These are phyloP conservation scores for Neotropicomus parvogracilis DNA, from an alignment of 1,284 basidiomycete genomes.

Conservation along the genomic window DNA sequence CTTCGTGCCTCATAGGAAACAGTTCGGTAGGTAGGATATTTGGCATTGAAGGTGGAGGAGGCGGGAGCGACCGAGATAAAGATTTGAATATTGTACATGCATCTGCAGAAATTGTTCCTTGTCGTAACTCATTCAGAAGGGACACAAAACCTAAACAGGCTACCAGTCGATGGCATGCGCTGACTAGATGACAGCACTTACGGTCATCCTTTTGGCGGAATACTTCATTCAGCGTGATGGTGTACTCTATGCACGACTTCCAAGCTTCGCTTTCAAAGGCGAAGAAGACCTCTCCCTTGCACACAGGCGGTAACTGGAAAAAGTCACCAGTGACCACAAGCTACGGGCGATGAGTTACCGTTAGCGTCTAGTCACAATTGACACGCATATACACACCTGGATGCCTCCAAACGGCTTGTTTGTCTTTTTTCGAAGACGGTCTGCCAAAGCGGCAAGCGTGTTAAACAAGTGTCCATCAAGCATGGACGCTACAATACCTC, in stretches of 20 bases:
- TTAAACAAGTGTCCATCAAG: slow-evolving; percentile 76
- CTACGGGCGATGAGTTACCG: slow-evolving; percentile 20
- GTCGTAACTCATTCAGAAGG: slow-evolving; percentile 70
- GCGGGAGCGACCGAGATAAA: slow-evolving; percentile 39
- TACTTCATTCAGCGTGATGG: slow-evolving; percentile 73
- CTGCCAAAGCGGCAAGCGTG: slow-evolving; percentile 53
- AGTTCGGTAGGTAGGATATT: slow-evolving; percentile 38
- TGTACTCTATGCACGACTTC: slow-evolving; percentile 62
- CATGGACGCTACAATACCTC: slow-evolving; percentile 67
- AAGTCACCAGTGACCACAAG: slow-evolving; percentile 86
- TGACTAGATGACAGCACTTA: slow-evolving; percentile 22
- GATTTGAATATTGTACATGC: slow-evolving; percentile 40
- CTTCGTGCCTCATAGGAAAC: slow-evolving; percentile 37
- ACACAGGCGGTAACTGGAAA: slow-evolving; percentile 83
- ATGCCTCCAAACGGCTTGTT: slow-evolving; percentile 76
- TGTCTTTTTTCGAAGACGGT: slow-evolving; percentile 51
- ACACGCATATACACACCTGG: slow-evolving; percentile 45
- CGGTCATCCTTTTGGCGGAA: slow-evolving; percentile 59
- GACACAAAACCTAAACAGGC: slow-evolving; percentile 54
- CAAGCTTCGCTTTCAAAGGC: slow-evolving; percentile 79
- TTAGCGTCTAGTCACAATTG: not conserved
- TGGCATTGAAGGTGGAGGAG: slow-evolving; percentile 24
- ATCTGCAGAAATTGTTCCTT: slow-evolving; percentile 42
- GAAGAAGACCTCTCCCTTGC: slow-evolving; percentile 42
- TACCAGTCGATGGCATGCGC: not conserved